Evolutionary conservation across 73 alveolate species (phyloP), one percentile per base, ranked within the genome.

Genomic region (Tetrahymena elliotti): DNA sequence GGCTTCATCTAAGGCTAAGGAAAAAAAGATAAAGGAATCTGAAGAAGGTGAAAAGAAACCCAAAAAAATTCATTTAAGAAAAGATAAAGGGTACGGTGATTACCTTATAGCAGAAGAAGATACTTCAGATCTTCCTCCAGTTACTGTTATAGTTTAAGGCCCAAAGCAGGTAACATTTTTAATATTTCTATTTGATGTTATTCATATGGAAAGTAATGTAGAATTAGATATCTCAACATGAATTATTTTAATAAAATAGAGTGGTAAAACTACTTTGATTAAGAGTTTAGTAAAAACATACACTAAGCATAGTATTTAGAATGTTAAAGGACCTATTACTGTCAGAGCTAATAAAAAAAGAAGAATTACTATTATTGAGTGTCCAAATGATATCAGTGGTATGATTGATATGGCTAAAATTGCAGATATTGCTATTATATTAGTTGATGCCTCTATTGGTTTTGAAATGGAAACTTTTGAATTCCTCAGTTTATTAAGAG

Each of bases 391-490:
- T 94, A 99, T 99, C 95, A 95, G 97, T 39, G 99, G 99, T 68
- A 99, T 99, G 99, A 97, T 98, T 84, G 99, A 99, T 95, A 94
- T 99, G 94, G 99, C 99, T 10, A 99, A 99, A 96, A 98, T 98
- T 22, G 99, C 99, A 34, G 99, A 99, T 97, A 95, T 99, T 20
- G 99, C 99, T 52, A 95, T 99, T 94, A 95, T 98, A 38, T 94
- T 99, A 93, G 97, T 99, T 52, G 99, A 99, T 96, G 99, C 99
- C 4, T 96, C 99, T 84, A 98, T 98, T 53, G 99, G 99, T 24
- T 99, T 99, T 98, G 99, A 99, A 96, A 98, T 99, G 99, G 99
- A 99, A 96, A 99, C 99, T 40, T 99, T 99, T 94, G 99, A 99
- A 98, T 99, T 99, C 97, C 96, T 99, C 93, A 97, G 99, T 83